Conservation (phyloP, 2,329 filamentous ascomycete species). For the Fusarium pseudoanthophilum region DNA sequence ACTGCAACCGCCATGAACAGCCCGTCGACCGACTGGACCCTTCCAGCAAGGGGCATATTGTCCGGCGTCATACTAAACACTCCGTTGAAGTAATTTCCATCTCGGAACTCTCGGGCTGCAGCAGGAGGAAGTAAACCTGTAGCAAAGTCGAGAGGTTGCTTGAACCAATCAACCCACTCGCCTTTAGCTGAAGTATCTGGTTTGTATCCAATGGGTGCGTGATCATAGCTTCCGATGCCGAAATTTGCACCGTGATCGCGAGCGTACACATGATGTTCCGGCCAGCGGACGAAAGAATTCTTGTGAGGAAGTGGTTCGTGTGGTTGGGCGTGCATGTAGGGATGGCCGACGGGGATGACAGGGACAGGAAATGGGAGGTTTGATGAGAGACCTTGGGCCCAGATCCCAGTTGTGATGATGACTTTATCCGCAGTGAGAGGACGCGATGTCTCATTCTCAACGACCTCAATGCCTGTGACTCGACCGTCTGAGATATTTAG, state of each 20-base stretch:
- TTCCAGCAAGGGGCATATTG: conserved; percentile 40
- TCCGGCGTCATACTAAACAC: conserved; percentile 44
- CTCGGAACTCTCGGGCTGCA: conserved; percentile 13
- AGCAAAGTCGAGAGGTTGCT: conserved; percentile 23
- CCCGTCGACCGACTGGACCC: neutral
- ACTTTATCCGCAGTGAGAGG: conserved; percentile 32
- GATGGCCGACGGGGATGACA: conserved; percentile 39
- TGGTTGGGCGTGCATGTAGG: conserved; percentile 29
- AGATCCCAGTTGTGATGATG: conserved; percentile 39
- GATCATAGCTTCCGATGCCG: conserved; percentile 40
- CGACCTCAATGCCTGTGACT: conserved; percentile 17
- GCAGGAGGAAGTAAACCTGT: conserved; percentile 17
- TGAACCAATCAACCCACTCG: conserved; percentile 29
- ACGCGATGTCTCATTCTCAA: neutral
- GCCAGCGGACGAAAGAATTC: conserved; percentile 35
- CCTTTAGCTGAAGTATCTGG: conserved; percentile 28
- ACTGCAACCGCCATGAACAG: conserved; percentile 36
- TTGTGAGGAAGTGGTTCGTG: neutral
- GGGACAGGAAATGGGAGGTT: conserved; percentile 30
- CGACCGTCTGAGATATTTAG: neutral
- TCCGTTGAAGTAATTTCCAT: conserved; percentile 32
- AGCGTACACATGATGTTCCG: conserved; percentile 39
- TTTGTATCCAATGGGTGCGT: conserved; percentile 21
- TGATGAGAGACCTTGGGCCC: conserved; percentile 35
- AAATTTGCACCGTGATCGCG: conserved; percentile 37